Conservation (phyloP, 768 basidiomycete species). For the Suillus fuscotomentosus region DNA sequence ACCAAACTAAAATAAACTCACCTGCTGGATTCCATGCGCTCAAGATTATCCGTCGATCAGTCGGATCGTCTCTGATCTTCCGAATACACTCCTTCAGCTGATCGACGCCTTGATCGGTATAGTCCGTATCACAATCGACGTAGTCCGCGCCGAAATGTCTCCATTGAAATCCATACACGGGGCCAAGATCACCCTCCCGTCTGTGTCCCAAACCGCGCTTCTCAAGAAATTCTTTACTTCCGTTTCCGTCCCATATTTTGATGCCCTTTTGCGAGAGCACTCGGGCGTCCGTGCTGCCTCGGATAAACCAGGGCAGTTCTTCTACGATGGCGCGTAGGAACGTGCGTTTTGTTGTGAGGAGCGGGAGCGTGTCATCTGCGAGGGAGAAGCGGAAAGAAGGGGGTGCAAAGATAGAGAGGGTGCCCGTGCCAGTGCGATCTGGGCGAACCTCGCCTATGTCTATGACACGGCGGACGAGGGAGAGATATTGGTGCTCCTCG, state of each 20-base stretch:
- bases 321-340: conserved; percentile 90
- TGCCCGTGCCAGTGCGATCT: conserved; percentile 95
- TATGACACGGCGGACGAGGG: conserved; percentile 76
- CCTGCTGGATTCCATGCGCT: conserved; percentile 99
- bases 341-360: conserved; percentile 94
- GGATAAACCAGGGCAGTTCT: conserved; percentile 93
- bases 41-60: conserved; percentile 89
- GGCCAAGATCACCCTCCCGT: conserved; percentile 90
- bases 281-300: conserved; percentile 79
- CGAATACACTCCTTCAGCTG: conserved; percentile 85
- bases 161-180: conserved; percentile 98
- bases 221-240: conserved; percentile 83
- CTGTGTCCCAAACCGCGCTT: conserved; percentile 80
- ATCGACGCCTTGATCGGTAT: conserved; percentile 85
- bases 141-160: conserved; percentile 91
- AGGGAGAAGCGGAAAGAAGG: conserved; percentile 89
- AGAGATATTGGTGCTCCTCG: conserved; percentile 90
- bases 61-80: conserved; percentile 92
- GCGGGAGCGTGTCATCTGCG: conserved; percentile 68
- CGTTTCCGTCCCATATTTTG: conserved; percentile 98
- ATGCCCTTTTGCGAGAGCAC: conserved; percentile 78
- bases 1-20: conserved; percentile 31
- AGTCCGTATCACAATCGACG: conserved; percentile 68
- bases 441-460: conserved; percentile 73
- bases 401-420: conserved; percentile 89